Evolutionary conservation across 257 asterid genomes (phyloP).

Genomic region (Gardenia jasminoides): DNA sequence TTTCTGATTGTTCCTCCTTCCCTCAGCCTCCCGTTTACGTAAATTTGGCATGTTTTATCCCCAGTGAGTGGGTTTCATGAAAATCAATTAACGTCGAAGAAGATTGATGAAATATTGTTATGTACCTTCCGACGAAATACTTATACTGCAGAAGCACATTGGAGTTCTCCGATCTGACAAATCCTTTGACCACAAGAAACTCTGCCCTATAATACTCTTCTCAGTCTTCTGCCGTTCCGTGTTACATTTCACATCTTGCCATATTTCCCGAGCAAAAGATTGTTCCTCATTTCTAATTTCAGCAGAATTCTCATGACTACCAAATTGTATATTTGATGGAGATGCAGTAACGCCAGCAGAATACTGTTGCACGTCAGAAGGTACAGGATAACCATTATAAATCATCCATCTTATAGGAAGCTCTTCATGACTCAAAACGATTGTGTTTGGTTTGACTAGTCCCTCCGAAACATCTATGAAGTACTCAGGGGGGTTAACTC

Average conservation of each 20-base stretch:
- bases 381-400: constrained; percentile 74
- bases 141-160: constrained; percentile 55
- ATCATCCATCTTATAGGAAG: constrained; percentile 91
- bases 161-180: constrained; percentile 74
- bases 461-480: constrained; percentile 90
- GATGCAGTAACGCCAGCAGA: constrained; percentile 32
- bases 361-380: constrained; percentile 56
- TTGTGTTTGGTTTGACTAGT: constrained; percentile 57
- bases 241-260: constrained; percentile 57
- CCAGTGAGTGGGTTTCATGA: background rate
- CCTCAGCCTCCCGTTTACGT: background rate
- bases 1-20: background rate
- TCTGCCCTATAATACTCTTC: constrained; percentile 48
- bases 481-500: constrained; percentile 89
- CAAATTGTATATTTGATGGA: constrained; percentile 23
- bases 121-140: constrained; percentile 77
- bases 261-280: constrained; percentile 62
- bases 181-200: constrained; percentile 62
- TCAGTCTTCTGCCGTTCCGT: constrained; percentile 51
- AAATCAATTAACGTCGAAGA: background rate
- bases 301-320: constrained; percentile 33
- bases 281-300: constrained; percentile 33
- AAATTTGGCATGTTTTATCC: background rate
- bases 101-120: background rate
- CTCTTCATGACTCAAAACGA: constrained; percentile 53